phyloP scores from a whole-genome alignment of 129 eudicot species.

The Lactuca saligna region DNA sequence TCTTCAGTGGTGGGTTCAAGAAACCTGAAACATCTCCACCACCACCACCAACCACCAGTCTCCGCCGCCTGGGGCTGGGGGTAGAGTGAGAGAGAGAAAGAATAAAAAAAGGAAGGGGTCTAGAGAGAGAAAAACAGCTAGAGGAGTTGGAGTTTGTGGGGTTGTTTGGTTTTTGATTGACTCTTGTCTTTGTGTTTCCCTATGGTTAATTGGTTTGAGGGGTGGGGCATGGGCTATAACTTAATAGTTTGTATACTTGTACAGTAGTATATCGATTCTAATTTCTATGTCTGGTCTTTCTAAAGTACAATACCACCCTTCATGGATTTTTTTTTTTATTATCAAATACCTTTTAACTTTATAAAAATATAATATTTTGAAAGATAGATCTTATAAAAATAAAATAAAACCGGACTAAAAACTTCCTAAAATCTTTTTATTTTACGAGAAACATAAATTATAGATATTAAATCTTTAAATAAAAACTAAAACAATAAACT shows the following conservation, averaged over 20 bases:
- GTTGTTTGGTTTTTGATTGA: slow-evolving; percentile 45
- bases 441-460: neutral
- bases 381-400: no score
- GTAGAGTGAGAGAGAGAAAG: slow-evolving; percentile 23
- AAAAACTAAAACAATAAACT: neutral
- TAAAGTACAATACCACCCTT: neutral
- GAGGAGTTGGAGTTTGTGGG: slow-evolving; percentile 55
- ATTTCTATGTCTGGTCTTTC: neutral
- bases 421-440: no score
- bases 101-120: slow-evolving; percentile 28
- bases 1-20: slow-evolving; percentile 56
- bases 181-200: slow-evolving; percentile 48
- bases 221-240: slow-evolving; percentile 3
- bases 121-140: slow-evolving; percentile 47
- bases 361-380: no score
- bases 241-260: neutral
- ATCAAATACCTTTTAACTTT: neutral
- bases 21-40: slow-evolving; percentile 30
- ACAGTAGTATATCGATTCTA: neutral
- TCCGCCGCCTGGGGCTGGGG: slow-evolving; percentile 29
- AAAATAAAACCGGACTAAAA: neutral
- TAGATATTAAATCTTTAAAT: no score
- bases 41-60: slow-evolving; percentile 39
- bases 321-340: no score
- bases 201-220: slow-evolving; percentile 26